Percentiles rank a stretch among this genome's conserved stretches.
Evolutionary conservation across 139 green algal species (phyloP).

Genomic region (Tetradesmus lagerheimii): DNA sequence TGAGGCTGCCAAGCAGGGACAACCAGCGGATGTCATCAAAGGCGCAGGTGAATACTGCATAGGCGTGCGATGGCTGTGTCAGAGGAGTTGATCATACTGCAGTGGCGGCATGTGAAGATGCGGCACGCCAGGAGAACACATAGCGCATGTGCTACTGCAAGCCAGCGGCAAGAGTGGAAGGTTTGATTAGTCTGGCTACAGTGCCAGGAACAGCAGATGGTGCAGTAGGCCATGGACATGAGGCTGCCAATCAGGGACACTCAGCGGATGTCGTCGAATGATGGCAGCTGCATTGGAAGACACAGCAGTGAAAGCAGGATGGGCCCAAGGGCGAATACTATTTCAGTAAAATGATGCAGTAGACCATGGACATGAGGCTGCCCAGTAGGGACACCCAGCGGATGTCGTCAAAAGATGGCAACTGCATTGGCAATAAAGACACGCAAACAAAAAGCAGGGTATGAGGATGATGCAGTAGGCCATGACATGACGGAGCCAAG

Average conservation of each 20-base stretch:
- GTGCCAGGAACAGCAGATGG: slow-evolving; percentile 6
- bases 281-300: background rate
- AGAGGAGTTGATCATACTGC: no score
- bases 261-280: no score
- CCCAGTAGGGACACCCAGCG: background rate
- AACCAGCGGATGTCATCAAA: slow-evolving; percentile 19
- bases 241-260: background rate
- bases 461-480: slow-evolving; percentile 32
- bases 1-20: background rate
- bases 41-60: background rate
- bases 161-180: no score
- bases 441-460: background rate
- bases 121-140: no score
- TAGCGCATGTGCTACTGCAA: no score
- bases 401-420: no score
- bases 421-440: background rate
- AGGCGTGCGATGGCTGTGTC: no score
- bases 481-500: slow-evolving; percentile 7
- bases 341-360: slow-evolving; percentile 39
- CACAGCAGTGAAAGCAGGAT: slow-evolving; percentile 5
- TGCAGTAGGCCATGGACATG: slow-evolving; percentile 27
- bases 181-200: no score
- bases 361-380: background rate
- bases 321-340: no score
- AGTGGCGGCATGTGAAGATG: no score